These are phyloP conservation scores for Stylonectria norvegica DNA, from an alignment of 2,329 filamentous ascomycete species.

Conservation along the genomic window DNA sequence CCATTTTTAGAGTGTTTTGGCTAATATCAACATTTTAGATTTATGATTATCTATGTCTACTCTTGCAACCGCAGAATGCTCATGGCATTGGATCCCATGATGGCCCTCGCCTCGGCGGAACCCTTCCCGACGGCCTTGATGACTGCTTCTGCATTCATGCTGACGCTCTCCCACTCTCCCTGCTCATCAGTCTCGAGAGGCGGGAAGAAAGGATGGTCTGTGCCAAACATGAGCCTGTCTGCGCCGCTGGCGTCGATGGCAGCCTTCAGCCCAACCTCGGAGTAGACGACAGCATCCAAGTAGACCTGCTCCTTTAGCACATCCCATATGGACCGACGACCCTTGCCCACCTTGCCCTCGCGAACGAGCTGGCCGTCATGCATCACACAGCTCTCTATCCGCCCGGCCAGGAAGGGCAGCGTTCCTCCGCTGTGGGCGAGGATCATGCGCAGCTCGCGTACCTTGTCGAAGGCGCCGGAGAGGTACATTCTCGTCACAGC, in stretches of 20 bases:
- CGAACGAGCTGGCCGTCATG: conserved; percentile 75
- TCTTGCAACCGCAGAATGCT: conserved; percentile 42
- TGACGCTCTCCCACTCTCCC: conserved; percentile 68
- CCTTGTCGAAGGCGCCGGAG: conserved; percentile 78
- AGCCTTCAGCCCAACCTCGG: conserved; percentile 67
- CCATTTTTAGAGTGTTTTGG: conserved; percentile 12
- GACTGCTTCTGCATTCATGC: conserved; percentile 50
- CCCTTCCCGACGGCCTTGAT: conserved; percentile 46
- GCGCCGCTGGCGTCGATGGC: conserved; percentile 65
- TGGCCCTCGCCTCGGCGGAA: conserved; percentile 44
- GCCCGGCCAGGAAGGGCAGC: conserved; percentile 80
- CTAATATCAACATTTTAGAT: conserved; percentile 20
- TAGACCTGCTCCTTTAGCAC: conserved; percentile 71
- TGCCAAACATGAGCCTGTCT: conserved; percentile 75
- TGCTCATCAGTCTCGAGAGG: conserved; percentile 61
- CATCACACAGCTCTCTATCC: conserved; percentile 81
- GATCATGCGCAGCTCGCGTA: conserved; percentile 66
- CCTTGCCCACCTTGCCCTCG: conserved; percentile 52
- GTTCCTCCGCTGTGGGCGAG: conserved; percentile 88
- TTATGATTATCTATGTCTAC: conserved; percentile 12
- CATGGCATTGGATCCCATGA: conserved; percentile 60
- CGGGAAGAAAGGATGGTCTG: conserved; percentile 84
- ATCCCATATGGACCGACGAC: conserved; percentile 52
- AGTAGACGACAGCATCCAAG: conserved; percentile 83
- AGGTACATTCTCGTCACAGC: conserved; percentile 84